Base-by-base conservation (phyloP, 495 filamentous ascomycete genomes). In the Trichoderma gamsii region DNA sequence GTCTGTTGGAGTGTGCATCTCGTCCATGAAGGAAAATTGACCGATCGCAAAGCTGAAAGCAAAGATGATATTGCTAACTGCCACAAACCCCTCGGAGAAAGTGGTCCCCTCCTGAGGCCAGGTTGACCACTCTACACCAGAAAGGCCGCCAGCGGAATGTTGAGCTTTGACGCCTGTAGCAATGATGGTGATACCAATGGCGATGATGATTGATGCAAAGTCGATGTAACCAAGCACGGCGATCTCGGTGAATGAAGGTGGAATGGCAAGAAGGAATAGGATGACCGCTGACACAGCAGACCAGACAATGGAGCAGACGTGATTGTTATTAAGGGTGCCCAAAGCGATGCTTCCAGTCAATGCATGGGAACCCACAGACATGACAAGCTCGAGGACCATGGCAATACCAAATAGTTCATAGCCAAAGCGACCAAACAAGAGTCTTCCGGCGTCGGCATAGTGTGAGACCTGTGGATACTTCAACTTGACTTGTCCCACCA, bases 401-500 rank as follows among this genome's bases (percentile, higher is more conserved):
- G 83, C 86, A 64, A 76, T 75, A 12, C 87, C 87, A 70, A 90
- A 75, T 21, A 93, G 70, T 70, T 90, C 87, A 61, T 87, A 86
- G 0, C 90, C 89, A 44, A 86, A 74, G 7, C 70, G 75, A 8
- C 89, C 90, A 72, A 87, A 80, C 43, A 92, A 81, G 59, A 95
- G 76, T 23, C 85, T 77, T 18, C 88, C 88, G 4, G 86, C 90
- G 72, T 95, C 90, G 25, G 87, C 87, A 75, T 93, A 87, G 75
- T 87, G 87, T 67, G 86, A 80, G 49, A 93, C 86, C n/a, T 89
- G 79, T 0, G 92, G 92, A 71, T 87, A 87, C 67, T 79, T 82
- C 63, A 87, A 70, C 74, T 92, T 93, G 75, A 95, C 87, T 75
- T 93, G 89, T 21, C 88, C 90, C 69, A 94, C 85, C 35, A 93